Conservation (phyloP, 164 flowering plant genomes). For the Aristolochia californica region DNA sequence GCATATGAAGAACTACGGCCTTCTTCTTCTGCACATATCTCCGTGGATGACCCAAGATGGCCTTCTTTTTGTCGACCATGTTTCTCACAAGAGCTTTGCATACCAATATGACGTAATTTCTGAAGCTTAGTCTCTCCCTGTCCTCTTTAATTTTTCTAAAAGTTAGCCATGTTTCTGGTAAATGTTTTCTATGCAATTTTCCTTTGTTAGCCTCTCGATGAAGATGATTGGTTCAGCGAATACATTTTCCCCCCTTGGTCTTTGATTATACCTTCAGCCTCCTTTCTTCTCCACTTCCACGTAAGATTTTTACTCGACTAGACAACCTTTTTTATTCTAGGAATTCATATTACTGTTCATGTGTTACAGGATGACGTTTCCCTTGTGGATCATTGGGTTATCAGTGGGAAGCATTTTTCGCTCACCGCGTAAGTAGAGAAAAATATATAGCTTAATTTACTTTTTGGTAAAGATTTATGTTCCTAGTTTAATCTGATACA, state of each 20-base stretch:
- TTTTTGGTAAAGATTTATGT: neutral
- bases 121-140: neutral
- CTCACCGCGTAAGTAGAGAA: slow-evolving; percentile 5
- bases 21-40: slow-evolving; percentile 13
- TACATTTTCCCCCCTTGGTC: slow-evolving; percentile 14
- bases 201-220: slow-evolving; percentile 8
- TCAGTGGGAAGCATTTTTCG: slow-evolving; percentile 13
- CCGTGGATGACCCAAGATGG: slow-evolving; percentile 16
- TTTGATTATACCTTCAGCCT: slow-evolving; percentile 10
- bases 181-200: neutral
- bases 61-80: slow-evolving; percentile 18
- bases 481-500: neutral
- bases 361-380: slow-evolving; percentile 16
- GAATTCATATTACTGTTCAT: neutral
- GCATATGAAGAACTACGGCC: slow-evolving; percentile 19
- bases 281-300: slow-evolving; percentile 19
- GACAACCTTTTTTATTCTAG: neutral
- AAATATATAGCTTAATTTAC: neutral
- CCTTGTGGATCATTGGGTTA: slow-evolving; percentile 14
- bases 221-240: slow-evolving; percentile 14
- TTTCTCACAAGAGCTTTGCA: slow-evolving; percentile 12
- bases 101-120: slow-evolving; percentile 13
- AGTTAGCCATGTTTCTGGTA: neutral
- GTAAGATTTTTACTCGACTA: slow-evolving; percentile 6
- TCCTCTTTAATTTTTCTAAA: neutral